Evolutionary conservation across 768 basidiomycete species (phyloP), one percentile per base, ranked within the genome.

Genomic region (Kondoa malvinella): DNA sequence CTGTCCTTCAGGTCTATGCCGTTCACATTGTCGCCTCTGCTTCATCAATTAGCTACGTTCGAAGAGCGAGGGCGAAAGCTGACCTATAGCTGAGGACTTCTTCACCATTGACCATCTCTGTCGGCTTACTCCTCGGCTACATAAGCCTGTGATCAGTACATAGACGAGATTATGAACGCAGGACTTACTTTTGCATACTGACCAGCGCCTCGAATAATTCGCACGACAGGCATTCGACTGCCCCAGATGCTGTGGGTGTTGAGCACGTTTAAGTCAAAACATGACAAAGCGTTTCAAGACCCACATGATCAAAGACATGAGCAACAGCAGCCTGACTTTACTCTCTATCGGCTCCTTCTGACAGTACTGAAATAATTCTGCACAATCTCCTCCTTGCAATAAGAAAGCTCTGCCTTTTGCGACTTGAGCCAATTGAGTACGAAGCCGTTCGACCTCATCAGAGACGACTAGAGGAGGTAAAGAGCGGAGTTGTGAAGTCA

Each of bases 21-120:
- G 73, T 99, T 97, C 58, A 99, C 86, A 73, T 94, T 97, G 78
- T 99, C 94, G 16, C 95, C 95, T 72, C 94, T 91, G 74, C 12
- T 56, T 32, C 2, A 56, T 16, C 15, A 62, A n/a, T 1, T 15
- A n/a, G 30, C 57, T 50, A 4, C 3, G 2, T 34, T 33, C 4
- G 34, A 3, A 31, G 32, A 64, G 27, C 29, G 25, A 34, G 21
- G 30, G 26, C 15, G 32, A 4, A 34, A 33, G n/a, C 82, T 21
- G 67, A 88, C 89, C 89, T 82, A 77, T 96, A 97, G 76, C 88
- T 92, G 64, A 86, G 77, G 0, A 96, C 87, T 72, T 89, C 83
- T 33, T 80, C 82, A 61, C 85, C 86, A 17, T 83, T 85, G 8
- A 92, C 81, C 68, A 81, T 84, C 77, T 99, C 94, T 15, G 82